Evolutionary conservation across 371 early-diverging fungal species (phyloP).

Genomic region (Batkoa obscura): DNA sequence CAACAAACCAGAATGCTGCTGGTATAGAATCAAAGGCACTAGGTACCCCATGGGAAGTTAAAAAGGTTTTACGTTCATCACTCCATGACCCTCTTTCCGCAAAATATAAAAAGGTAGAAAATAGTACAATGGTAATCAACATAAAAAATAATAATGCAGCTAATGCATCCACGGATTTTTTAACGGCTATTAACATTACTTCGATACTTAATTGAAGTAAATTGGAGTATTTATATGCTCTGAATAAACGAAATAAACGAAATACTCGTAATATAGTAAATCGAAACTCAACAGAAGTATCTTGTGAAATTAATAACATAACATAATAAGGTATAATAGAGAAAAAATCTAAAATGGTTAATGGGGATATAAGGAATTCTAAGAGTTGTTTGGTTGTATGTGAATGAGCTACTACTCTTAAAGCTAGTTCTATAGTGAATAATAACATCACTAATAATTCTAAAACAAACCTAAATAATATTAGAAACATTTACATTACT

Average conservation of each 20-base stretch:
- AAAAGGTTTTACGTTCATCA: conserved; percentile 42
- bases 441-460: conserved; percentile 57
- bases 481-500: neutral
- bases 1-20: conserved; percentile 61
- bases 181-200: conserved; percentile 65
- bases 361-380: conserved; percentile 29
- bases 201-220: conserved; percentile 54
- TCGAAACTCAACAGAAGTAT: conserved; percentile 66
- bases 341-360: conserved; percentile 57
- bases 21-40: conserved; percentile 67
- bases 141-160: conserved; percentile 57
- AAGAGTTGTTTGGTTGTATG: conserved; percentile 32
- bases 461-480: conserved; percentile 34
- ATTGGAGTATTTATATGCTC: conserved; percentile 62
- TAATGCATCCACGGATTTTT: conserved; percentile 55
- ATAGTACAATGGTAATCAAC: conserved; percentile 45
- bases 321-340: conserved; percentile 68
- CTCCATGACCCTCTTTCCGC: conserved; percentile 69
- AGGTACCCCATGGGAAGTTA: conserved; percentile 33
- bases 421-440: conserved; percentile 53
- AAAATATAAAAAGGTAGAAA: conserved; percentile 66
- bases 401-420: conserved; percentile 50
- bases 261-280: conserved; percentile 65
- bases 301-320: conserved; percentile 40
- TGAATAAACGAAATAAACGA: conserved; percentile 58